Percentiles rank a stretch among this genome's conserved stretches.
phyloP scores from a whole-genome alignment of 2,329 filamentous ascomycete species.

The Trichoderma sp. region DNA sequence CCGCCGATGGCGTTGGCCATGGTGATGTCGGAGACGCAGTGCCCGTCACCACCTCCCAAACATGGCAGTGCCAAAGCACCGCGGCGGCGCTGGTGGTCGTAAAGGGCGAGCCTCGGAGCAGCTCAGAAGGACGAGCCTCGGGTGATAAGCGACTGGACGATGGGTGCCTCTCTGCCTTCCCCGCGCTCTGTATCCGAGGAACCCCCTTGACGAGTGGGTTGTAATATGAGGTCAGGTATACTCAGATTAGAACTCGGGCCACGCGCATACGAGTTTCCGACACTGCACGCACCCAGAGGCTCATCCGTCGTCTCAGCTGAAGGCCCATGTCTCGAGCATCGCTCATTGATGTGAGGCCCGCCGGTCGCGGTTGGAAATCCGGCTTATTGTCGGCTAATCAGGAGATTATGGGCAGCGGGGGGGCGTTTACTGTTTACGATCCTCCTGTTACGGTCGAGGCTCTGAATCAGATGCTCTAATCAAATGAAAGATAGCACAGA shows the following conservation, averaged over 20 bases:
- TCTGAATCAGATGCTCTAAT: neutral
- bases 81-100: slow-evolving; percentile 13
- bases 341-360: slow-evolving; percentile 7
- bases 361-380: slow-evolving; percentile 22
- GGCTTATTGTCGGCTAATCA: slow-evolving; percentile 26
- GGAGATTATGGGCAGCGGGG: neutral
- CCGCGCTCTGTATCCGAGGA: neutral
- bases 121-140: neutral
- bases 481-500: neutral
- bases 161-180: no score
- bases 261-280: neutral
- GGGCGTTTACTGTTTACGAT: neutral
- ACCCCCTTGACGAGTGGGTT: neutral
- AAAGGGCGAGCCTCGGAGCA: neutral
- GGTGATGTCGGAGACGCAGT: slow-evolving; percentile 24
- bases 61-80: neutral
- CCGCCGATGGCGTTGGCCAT: slow-evolving; percentile 39
- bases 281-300: neutral
- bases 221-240: neutral
- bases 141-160: slow-evolving; percentile 8
- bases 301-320: neutral
- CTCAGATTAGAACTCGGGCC: no score
- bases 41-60: slow-evolving; percentile 17
- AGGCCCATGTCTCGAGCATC: slow-evolving; percentile 10
- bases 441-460: neutral